Percentiles rank a stretch among this genome's conserved stretches.
These are phyloP conservation scores for Fusarium armeniacum DNA, from an alignment of 2,329 filamentous ascomycete species.

Conservation along the genomic window DNA sequence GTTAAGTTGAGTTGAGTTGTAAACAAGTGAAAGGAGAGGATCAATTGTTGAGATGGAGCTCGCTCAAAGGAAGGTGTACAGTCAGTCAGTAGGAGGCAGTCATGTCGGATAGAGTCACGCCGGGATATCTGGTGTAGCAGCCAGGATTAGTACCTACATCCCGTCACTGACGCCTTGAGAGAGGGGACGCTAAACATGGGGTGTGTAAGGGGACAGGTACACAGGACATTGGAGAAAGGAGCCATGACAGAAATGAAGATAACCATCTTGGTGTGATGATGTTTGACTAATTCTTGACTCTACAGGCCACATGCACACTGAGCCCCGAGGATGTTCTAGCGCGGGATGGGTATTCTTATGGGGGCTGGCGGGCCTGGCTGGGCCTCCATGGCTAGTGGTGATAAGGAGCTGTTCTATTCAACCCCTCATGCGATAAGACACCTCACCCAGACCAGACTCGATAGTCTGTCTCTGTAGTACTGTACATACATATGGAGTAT, in stretches of 20 bases:
- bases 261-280: not conserved
- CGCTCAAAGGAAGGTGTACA: constrained; percentile 31
- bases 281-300: not conserved
- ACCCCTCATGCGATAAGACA: constrained; percentile 17
- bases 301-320: constrained; percentile 11
- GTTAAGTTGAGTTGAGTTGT: constrained; percentile 23
- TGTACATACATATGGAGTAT: not conserved
- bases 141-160: constrained; percentile 13
- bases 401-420: constrained; percentile 13
- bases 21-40: constrained; percentile 42
- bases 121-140: constrained; percentile 36
- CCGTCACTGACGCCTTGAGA: constrained; percentile 25
- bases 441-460: not conserved
- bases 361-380: constrained; percentile 3
- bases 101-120: constrained; percentile 33
- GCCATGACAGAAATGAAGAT: not conserved
- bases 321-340: constrained; percentile 19
- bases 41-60: constrained; percentile 22
- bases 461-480: not conserved
- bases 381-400: not conserved
- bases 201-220: constrained; percentile 12
- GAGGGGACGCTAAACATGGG: constrained; percentile 31
- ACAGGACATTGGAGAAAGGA: constrained; percentile 7
- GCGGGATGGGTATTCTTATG: constrained; percentile 10
- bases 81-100: constrained; percentile 21